phyloP scores from a whole-genome alignment of 192 early-diverging fungal species.

The Gorgonomyces haynaldii region DNA sequence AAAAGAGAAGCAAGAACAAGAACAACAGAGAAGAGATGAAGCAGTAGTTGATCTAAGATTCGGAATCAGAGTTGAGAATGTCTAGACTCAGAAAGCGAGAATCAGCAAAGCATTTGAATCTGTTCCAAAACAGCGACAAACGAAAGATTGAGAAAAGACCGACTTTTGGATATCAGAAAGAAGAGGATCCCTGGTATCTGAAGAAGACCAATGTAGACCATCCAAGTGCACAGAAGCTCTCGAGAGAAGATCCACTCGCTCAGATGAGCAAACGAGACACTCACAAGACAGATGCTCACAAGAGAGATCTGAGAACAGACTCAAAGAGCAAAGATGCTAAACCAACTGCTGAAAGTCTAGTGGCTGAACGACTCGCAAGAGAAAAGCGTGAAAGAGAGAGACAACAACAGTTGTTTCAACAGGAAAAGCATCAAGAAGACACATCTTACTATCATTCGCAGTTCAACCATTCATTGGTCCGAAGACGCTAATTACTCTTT shows the following conservation, averaged over 20 bases:
- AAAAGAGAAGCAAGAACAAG: not conserved
- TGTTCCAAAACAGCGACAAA: slow-evolving; percentile 1
- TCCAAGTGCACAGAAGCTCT: not conserved
- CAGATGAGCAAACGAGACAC: not conserved
- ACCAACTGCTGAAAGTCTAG: not conserved
- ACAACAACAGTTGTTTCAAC: not conserved
- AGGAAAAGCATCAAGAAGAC: not conserved
- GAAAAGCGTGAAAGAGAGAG: not conserved
- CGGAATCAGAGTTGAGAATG: not conserved
- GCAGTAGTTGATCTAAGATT: not conserved
- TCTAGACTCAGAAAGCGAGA: not conserved
- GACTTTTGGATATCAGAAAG: not conserved
- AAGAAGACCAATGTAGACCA: not conserved
- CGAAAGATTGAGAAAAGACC: not conserved
- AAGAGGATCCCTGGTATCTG: slow-evolving; percentile 2
- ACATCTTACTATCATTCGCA: slow-evolving; percentile 3
- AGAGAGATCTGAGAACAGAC: not conserved
- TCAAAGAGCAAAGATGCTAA: not conserved
- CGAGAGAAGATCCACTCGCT: not conserved
- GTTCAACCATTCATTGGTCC: not conserved
- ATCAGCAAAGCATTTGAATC: not conserved
- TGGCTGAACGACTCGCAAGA: not conserved
- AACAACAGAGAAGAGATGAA: not conserved
- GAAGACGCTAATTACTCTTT: slow-evolving; percentile 17
- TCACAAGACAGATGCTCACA: no score